These are phyloP conservation scores for Shiraia sp. DNA, from an alignment of 2,329 filamentous ascomycete species.

Conservation along the genomic window DNA sequence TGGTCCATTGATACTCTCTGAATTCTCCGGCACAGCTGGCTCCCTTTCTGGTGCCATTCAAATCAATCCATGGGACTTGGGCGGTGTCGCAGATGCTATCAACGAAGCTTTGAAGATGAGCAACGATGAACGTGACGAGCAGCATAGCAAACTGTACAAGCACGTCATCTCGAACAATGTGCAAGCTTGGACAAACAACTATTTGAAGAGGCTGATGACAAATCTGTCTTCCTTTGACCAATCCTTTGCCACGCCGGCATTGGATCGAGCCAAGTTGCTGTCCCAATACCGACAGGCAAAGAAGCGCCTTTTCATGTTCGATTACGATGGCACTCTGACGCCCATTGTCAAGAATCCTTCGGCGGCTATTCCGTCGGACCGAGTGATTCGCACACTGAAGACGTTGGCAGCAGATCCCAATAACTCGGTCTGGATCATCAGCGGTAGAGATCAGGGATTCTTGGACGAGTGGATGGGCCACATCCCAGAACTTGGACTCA, in stretches of 20 bases:
- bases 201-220: conserved; percentile 76
- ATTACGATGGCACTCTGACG: conserved; percentile 96
- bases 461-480: conserved; percentile 90
- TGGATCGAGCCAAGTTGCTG: conserved; percentile 75
- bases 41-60: conserved; percentile 85
- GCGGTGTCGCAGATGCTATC: conserved; percentile 81
- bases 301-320: conserved; percentile 94
- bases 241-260: conserved; percentile 74
- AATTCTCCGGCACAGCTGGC: conserved; percentile 93
- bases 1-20: conserved; percentile 88
- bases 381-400: conserved; percentile 78
- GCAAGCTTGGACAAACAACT: conserved; percentile 80
- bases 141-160: conserved; percentile 76
- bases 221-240: conserved; percentile 79
- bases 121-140: conserved; percentile 63
- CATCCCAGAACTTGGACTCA: conserved; percentile 86
- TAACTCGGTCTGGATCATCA: conserved; percentile 98
- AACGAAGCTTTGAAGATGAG: conserved; percentile 80
- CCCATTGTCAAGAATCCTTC: conserved; percentile 90
- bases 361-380: conserved; percentile 83
- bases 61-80: conserved; percentile 95
- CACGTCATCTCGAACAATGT: conserved; percentile 87
- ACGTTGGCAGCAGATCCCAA: conserved; percentile 75
- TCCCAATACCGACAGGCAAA: conserved; percentile 73
- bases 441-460: conserved; percentile 90